Evolutionary conservation across 2,329 filamentous ascomycete genomes (phyloP), one percentile per base, ranked within the genome.

Genomic region (Aspergillaceae sp.): DNA sequence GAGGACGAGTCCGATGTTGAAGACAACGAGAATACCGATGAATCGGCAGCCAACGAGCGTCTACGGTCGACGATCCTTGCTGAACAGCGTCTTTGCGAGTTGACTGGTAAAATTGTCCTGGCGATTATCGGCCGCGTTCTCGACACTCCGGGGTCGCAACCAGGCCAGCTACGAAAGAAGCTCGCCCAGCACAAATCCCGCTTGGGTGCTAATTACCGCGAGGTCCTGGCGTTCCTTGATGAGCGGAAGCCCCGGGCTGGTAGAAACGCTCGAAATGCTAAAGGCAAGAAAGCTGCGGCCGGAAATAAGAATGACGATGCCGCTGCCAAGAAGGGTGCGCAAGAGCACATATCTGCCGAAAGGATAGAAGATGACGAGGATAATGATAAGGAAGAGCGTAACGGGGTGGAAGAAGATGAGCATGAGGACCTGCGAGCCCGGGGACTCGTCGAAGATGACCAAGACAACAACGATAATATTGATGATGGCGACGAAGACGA

Each of bases 131-230:
- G 83, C 19, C 82, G 81, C 44, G 80, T 89, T 36, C 73, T 96
- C 43, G 88, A 94, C 60, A 70, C 74, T 37, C 73, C 71, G 1
- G 80, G 79, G 5, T 69, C 76, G 7, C 70, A 78, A 29, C 76
- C 76, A 6, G 82, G 80, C 29, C 80, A 79, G 60, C 75, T 94
- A 33, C 78, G 79, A 51, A 79, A 80, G 56, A 78, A 89, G 19
- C 73, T 98, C 26, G 75, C 84, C 57, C 77, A 87, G 53, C 96
- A 98, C 67, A 84, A 84, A 61, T 73, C 72, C n/a, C 82, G 80
- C 60, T 76, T 98, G 3, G 92, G 92, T 2, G 73, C 79, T 40
- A 96, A 92, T 62, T 94, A 87, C 74, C 87, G 84, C 59, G 88
- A 92, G 57, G 81, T 96, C 5, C 72, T 95, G 4, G 79, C 80